These are phyloP conservation scores for Solanum chilense DNA, from an alignment of 257 asterid genomes.

Conservation along the genomic window DNA sequence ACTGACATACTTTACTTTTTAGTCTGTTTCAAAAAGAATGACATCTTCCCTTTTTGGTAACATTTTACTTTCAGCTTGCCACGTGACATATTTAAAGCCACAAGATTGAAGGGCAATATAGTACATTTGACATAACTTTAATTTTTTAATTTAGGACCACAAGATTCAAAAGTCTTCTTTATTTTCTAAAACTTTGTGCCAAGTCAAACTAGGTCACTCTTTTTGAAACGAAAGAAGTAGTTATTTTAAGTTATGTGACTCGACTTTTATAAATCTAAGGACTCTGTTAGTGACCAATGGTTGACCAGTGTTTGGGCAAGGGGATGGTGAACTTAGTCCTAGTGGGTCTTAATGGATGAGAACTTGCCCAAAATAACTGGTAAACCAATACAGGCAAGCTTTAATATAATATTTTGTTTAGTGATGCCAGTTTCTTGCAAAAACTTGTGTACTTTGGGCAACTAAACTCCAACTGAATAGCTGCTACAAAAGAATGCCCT, in stretches of 20 bases:
- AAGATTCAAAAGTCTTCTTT: too few species aligned
- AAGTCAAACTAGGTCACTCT: too few species aligned
- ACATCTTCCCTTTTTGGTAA: too few species aligned
- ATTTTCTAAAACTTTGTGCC: too few species aligned
- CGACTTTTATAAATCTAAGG: neutral
- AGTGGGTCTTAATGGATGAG: neutral
- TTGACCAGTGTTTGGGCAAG: neutral
- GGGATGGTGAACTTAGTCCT: neutral
- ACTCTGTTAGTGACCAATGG: neutral
- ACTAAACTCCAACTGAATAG: neutral
- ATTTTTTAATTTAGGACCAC: too few species aligned
- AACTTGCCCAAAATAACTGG: neutral
- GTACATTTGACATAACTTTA: too few species aligned
- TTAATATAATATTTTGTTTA: neutral
- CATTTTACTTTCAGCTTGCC: too few species aligned
- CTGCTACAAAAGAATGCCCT: neutral
- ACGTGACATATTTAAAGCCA: too few species aligned
- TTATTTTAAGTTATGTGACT: neutral
- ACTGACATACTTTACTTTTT: too few species aligned
- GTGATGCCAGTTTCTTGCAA: neutral
- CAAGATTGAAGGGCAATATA: too few species aligned
- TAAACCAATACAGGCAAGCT: neutral
- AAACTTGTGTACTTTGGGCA: neutral
- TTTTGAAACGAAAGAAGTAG: too few species aligned
- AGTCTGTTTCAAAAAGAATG: too few species aligned